A percentile compares a stretch with the other conserved stretches of the same genome.
These are phyloP conservation scores for Helminthosporium solani DNA, from an alignment of 2,329 filamentous ascomycete species.

Conservation along the genomic window DNA sequence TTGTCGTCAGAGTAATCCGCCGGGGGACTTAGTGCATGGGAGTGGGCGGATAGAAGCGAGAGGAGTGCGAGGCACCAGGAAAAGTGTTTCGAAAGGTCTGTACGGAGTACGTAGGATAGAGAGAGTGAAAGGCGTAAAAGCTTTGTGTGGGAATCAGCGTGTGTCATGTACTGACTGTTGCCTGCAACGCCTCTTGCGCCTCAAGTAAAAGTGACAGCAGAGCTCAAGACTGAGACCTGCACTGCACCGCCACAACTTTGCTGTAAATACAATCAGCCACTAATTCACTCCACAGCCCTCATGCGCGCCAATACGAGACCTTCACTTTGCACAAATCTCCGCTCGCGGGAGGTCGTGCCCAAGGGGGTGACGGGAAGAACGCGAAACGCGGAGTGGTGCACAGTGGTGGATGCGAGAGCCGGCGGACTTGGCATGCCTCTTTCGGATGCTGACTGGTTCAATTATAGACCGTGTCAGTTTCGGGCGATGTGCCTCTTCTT, in stretches of 20 bases:
- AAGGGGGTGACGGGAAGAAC: not conserved
- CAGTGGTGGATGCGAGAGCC: not conserved
- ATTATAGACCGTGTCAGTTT: too few relatives aligned
- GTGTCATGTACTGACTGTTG: not conserved
- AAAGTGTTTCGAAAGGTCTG: not conserved
- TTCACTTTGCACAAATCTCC: not conserved
- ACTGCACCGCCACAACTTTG: not conserved
- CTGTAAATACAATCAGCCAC: not conserved
- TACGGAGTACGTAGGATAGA: not conserved
- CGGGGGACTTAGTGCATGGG: not conserved
- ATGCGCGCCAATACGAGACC: not conserved
- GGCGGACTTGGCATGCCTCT: too few relatives aligned
- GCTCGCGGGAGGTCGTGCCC: not conserved
- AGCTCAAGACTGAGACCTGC: not conserved
- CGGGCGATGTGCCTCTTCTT: too few relatives aligned
- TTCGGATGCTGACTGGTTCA: too few relatives aligned
- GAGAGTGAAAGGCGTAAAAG: not conserved
- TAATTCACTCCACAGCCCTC: too few relatives aligned
- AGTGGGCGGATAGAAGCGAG: not conserved
- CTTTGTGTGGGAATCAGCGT: not conserved
- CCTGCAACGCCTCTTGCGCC: not conserved
- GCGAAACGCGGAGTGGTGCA: not conserved
- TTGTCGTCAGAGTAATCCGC: not conserved
- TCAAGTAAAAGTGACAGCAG: not conserved
- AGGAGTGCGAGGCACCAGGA: not conserved